A percentile compares a stretch with the other conserved stretches of the same genome.
Conservation (phyloP, 768 basidiomycete genomes). For the Russula sp. region DNA sequence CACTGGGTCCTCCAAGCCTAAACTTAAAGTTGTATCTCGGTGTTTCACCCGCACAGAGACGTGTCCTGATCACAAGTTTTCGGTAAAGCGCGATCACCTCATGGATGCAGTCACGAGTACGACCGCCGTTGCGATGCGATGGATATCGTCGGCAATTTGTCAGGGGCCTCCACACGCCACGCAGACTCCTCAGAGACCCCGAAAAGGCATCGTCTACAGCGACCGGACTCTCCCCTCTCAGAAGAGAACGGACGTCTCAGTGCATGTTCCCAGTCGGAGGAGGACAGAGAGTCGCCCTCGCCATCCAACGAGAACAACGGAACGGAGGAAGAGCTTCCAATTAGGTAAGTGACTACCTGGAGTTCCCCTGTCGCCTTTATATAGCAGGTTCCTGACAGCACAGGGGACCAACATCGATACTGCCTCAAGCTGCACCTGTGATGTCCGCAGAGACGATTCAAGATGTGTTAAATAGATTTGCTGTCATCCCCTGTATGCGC, state of each 20-base stretch:
- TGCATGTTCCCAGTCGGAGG: no score
- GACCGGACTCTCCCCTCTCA: background rate
- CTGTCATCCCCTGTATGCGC: background rate
- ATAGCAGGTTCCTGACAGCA: background rate
- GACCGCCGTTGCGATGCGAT: background rate
- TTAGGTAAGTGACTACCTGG: background rate
- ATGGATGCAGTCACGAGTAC: background rate
- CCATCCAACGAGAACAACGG: background rate
- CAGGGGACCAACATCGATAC: background rate
- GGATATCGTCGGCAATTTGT: background rate
- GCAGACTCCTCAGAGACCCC: no score
- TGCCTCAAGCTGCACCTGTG: background rate
- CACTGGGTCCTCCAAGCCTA: background rate
- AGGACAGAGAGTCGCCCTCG: no score
- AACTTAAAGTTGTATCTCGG: background rate
- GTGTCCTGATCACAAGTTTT: background rate
- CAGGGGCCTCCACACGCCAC: background rate
- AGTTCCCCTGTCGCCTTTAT: no score
- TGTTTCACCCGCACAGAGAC: background rate
- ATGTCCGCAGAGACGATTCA: background rate
- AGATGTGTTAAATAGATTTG: background rate
- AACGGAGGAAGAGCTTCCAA: background rate
- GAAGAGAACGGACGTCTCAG: background rate
- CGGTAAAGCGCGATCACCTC: background rate
- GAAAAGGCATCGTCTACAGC: no score